Percentiles rank a stretch among this genome's conserved stretches.
Evolutionary conservation across 164 flowering plant species (phyloP).

Genomic region (Paratinospora sagittata): DNA sequence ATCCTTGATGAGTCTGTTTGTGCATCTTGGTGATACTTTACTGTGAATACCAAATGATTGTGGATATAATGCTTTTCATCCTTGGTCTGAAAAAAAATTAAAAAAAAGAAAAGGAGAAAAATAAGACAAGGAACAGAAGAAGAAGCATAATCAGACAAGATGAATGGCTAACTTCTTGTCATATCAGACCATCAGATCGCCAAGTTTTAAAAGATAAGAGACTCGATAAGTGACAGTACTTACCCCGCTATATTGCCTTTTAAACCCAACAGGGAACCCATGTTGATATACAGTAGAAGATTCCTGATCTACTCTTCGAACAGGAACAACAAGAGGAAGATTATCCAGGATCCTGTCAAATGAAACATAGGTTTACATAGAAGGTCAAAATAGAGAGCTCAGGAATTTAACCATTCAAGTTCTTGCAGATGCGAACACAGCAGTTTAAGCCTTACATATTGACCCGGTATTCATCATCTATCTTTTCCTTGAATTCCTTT

Average conservation of each 20-base stretch:
- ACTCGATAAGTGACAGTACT: constrained; percentile 16
- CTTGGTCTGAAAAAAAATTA: constrained; percentile 47
- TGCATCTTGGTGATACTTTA: constrained; percentile 65
- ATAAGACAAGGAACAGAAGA: not conserved
- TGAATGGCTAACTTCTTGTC: not conserved
- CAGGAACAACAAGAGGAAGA: constrained; percentile 84
- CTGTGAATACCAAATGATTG: constrained; percentile 78
- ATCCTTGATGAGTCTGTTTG: constrained; percentile 61
- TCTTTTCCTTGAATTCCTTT: constrained; percentile 81
- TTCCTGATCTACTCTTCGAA: constrained; percentile 51
- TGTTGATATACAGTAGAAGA: constrained; percentile 51
- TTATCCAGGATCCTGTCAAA: constrained; percentile 78
- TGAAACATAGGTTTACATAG: constrained; percentile 6
- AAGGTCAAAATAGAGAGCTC: not conserved
- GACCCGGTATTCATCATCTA: constrained; percentile 82
- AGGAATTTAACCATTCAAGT: not conserved
- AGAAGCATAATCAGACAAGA: not conserved
- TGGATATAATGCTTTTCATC: constrained; percentile 78
- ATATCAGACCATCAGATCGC: not conserved
- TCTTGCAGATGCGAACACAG: not conserved
- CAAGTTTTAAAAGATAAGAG: not conserved
- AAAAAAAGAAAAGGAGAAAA: not conserved
- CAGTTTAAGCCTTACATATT: constrained; percentile 54
- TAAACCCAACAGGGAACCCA: constrained; percentile 74
- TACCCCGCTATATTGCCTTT: constrained; percentile 67